phyloP scores from a whole-genome alignment of 345 rosid genomes.

The Salix dunnii region DNA sequence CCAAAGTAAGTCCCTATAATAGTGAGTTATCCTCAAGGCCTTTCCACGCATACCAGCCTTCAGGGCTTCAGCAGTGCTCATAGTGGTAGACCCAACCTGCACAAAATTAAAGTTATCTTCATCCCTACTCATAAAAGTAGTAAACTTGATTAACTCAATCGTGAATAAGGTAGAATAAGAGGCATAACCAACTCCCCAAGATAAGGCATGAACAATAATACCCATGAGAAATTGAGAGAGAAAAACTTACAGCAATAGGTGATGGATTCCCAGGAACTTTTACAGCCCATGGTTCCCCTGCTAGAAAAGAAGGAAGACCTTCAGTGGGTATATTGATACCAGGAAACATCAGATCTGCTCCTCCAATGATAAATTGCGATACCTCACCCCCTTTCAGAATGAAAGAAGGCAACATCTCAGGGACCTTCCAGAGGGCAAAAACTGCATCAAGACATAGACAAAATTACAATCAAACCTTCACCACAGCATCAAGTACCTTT shows the following conservation, averaged over 20 bases:
- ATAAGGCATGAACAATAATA: background rate
- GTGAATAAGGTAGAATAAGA: background rate
- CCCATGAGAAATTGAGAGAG: background rate
- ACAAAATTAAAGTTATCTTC: background rate
- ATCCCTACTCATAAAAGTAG: background rate
- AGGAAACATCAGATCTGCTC: slow-evolving; percentile 99
- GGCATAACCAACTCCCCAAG: background rate
- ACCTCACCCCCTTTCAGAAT: slow-evolving; percentile 86
- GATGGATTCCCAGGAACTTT: slow-evolving; percentile 92
- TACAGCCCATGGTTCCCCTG: slow-evolving; percentile 87
- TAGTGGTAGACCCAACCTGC: slow-evolving; percentile 86
- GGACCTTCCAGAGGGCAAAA: slow-evolving; percentile 88
- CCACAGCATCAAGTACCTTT: background rate
- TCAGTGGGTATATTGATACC: slow-evolving; percentile 67
- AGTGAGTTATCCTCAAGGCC: slow-evolving; percentile 79
- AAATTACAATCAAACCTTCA: background rate
- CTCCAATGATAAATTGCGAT: slow-evolving; percentile 80
- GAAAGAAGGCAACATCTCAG: slow-evolving; percentile 77
- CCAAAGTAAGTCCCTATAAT: slow-evolving; percentile 84
- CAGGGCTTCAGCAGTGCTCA: slow-evolving; percentile 71
- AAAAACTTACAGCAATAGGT: slow-evolving; percentile 72
- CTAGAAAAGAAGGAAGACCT: slow-evolving; percentile 64
- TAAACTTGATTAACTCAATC: background rate
- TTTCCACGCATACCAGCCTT: slow-evolving; percentile 94
- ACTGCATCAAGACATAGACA: slow-evolving; percentile 39